Evolutionary conservation across 805 yeast genomes (phyloP).

Genomic region (Hermanozyma aechmeae): DNA sequence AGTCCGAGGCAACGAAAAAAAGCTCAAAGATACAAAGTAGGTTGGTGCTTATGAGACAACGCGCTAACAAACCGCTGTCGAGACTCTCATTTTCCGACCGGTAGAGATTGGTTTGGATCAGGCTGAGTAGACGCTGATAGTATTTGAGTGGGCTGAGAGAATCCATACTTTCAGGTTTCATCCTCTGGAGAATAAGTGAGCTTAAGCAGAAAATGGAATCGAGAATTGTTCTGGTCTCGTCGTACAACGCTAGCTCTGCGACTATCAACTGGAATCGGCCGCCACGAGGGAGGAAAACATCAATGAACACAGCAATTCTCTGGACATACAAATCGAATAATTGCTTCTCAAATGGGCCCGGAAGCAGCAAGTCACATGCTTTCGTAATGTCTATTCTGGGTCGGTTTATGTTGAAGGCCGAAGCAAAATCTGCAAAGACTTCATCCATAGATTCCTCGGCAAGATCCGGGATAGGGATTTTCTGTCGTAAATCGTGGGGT

Average conservation of each 20-base stretch:
- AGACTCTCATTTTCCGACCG: slow-evolving; percentile 13
- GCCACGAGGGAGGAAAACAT: slow-evolving; percentile 21
- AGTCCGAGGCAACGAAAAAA: slow-evolving; percentile 27
- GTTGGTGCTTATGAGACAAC: slow-evolving; percentile 29
- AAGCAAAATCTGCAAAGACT: slow-evolving; percentile 14
- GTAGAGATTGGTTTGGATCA: slow-evolving; percentile 22
- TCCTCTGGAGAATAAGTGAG: slow-evolving; percentile 24
- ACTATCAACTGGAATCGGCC: slow-evolving; percentile 21
- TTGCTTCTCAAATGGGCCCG: slow-evolving; percentile 17
- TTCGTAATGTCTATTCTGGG: slow-evolving; percentile 5
- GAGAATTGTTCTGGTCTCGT: slow-evolving; percentile 29
- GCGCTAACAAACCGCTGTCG: slow-evolving; percentile 19
- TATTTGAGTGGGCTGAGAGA: slow-evolving; percentile 25
- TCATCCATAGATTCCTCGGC: slow-evolving; percentile 18
- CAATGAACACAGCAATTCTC: slow-evolving; percentile 19
- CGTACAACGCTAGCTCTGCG: slow-evolving; percentile 27
- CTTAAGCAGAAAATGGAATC: slow-evolving; percentile 28
- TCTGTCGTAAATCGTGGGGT: slow-evolving; percentile 2
- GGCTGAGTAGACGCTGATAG: slow-evolving; percentile 25
- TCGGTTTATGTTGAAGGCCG: slow-evolving; percentile 11
- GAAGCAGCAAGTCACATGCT: slow-evolving; percentile 5
- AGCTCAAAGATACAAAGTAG: slow-evolving; percentile 30
- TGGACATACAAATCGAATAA: slow-evolving; percentile 26
- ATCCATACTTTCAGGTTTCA: slow-evolving; percentile 18
- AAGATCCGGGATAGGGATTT: slow-evolving; percentile 2